Evolutionary conservation across 148 eudicot genomes (phyloP).

Genomic region (Suaeda aralocaspica): DNA sequence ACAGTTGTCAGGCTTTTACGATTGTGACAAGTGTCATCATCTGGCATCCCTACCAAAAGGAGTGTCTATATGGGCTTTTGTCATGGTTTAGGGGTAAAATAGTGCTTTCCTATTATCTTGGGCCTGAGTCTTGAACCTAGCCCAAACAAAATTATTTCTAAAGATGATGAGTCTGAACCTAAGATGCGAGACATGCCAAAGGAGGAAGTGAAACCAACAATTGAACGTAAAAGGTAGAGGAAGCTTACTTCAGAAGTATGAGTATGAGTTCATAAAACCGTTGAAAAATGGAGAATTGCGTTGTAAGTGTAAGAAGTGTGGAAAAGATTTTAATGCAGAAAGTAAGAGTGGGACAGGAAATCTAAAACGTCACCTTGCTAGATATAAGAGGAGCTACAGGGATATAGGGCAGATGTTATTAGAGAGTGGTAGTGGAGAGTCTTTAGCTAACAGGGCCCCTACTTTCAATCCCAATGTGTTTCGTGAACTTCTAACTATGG

Average conservation of each 20-base stretch:
- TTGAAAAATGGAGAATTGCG: background rate
- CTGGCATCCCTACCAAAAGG: too few relatives aligned
- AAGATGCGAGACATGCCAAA: too few relatives aligned
- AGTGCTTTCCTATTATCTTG: too few relatives aligned
- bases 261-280: background rate
- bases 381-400: background rate
- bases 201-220: too few relatives aligned
- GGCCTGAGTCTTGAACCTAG: too few relatives aligned
- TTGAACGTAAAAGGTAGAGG: background rate
- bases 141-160: too few relatives aligned
- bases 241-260: background rate
- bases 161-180: too few relatives aligned
- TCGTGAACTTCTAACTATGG: constrained; percentile 3
- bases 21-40: too few relatives aligned
- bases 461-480: background rate
- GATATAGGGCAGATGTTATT: background rate
- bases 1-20: too few relatives aligned
- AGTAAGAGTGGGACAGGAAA: constrained; percentile 4
- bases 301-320: background rate
- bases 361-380: background rate
- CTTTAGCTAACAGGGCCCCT: background rate
- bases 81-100: too few relatives aligned
- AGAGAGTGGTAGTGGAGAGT: background rate
- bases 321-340: background rate
- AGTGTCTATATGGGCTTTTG: too few relatives aligned